Evolutionary conservation across 208 protist genomes (phyloP).

Genomic region (Leishmania amazonensis): DNA sequence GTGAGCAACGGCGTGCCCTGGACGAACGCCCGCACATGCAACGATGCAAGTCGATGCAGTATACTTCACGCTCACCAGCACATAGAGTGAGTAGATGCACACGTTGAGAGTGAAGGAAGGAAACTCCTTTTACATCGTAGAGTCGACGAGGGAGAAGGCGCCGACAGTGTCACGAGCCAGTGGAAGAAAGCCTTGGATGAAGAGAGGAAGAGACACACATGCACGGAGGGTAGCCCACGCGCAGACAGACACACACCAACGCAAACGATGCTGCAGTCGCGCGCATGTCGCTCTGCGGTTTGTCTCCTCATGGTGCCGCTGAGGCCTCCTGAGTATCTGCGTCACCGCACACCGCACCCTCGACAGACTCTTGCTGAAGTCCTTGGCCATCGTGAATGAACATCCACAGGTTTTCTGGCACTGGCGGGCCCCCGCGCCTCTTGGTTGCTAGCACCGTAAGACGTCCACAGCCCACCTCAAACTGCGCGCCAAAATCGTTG

Average conservation of each 20-base stretch:
- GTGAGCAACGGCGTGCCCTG: background rate
- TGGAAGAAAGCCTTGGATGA: background rate
- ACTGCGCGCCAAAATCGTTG: constrained; percentile 89
- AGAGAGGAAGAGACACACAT: background rate
- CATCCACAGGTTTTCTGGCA: constrained; percentile 75
- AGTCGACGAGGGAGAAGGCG: background rate
- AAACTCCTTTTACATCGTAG: background rate
- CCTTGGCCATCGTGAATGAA: constrained; percentile 77
- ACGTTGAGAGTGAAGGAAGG: background rate
- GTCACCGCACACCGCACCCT: background rate
- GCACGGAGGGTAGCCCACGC: background rate
- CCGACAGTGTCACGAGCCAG: background rate
- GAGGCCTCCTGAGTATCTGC: background rate
- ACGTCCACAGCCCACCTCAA: constrained; percentile 71
- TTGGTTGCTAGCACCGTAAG: constrained; percentile 52
- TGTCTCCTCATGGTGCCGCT: background rate
- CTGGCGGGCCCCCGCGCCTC: constrained; percentile 35
- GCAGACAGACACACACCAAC: background rate
- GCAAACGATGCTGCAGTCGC: background rate
- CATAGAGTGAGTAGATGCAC: background rate
- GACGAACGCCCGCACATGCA: background rate
- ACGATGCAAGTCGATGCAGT: background rate
- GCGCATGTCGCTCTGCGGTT: background rate
- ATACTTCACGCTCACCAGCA: background rate
- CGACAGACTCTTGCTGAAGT: constrained; percentile 2